A percentile compares a stretch with the other conserved stretches of the same genome.
These are phyloP conservation scores for Suillus bovinus DNA, from an alignment of 768 basidiomycete species.

Conservation along the genomic window DNA sequence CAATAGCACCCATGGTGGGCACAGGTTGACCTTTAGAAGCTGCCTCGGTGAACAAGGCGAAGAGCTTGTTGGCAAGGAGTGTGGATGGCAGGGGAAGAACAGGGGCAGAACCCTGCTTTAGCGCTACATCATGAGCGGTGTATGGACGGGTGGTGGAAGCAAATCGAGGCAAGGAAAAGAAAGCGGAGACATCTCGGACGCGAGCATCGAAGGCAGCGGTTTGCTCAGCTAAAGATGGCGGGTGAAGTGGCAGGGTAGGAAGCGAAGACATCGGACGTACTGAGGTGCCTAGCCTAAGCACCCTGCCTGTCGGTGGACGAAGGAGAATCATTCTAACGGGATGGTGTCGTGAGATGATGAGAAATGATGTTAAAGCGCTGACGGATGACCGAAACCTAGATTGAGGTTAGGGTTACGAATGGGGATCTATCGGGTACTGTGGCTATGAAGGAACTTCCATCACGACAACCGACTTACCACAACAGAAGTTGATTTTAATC, in stretches of 20 bases:
- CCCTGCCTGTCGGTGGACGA: slow-evolving; percentile 29
- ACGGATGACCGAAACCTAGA: slow-evolving; percentile 40
- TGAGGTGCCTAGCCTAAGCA: slow-evolving; percentile 26
- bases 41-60: slow-evolving; percentile 60
- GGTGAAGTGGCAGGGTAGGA: slow-evolving; percentile 52
- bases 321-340: slow-evolving; percentile 14
- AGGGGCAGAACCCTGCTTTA: slow-evolving; percentile 88
- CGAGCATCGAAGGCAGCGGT: slow-evolving; percentile 57
- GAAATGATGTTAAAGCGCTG: slow-evolving; percentile 32
- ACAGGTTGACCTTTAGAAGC: slow-evolving; percentile 67
- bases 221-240: slow-evolving; percentile 61
- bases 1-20: slow-evolving; percentile 92
- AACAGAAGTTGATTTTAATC: slow-evolving; percentile 12
- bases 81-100: slow-evolving; percentile 75
- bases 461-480: slow-evolving; percentile 4
- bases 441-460: background rate
- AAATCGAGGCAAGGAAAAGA: slow-evolving; percentile 80
- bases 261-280: slow-evolving; percentile 43
- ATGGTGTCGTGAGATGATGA: slow-evolving; percentile 32
- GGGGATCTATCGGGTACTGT: slow-evolving; percentile 1
- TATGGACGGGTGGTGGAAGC: slow-evolving; percentile 75
- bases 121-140: slow-evolving; percentile 73
- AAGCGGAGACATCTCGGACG: slow-evolving; percentile 62
- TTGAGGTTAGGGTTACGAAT: slow-evolving; percentile 33
- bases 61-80: slow-evolving; percentile 87